phyloP scores from a whole-genome alignment of 192 early-diverging fungal genomes.

The Funneliformis geosporum region DNA sequence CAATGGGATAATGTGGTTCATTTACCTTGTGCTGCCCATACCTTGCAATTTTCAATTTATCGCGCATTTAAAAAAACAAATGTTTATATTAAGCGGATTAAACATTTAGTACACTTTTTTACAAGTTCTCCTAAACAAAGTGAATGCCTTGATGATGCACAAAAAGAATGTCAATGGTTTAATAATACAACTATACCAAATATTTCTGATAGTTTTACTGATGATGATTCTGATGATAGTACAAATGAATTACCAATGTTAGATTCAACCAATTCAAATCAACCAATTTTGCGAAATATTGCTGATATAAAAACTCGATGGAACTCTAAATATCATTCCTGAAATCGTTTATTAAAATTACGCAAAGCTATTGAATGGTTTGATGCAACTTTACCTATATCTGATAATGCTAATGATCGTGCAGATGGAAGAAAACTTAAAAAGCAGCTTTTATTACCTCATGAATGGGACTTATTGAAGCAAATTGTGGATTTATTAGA shows the following conservation, averaged over 20 bases:
- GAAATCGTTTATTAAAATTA: neutral
- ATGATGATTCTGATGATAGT: neutral
- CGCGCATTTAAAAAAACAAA: neutral
- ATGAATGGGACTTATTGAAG: neutral
- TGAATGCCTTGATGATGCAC: neutral
- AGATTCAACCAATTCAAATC: too few relatives aligned
- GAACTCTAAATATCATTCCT: constrained; percentile 12
- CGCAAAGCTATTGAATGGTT: neutral
- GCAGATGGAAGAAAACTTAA: neutral
- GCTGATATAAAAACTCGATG: neutral
- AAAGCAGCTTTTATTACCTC: neutral
- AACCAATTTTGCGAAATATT: neutral
- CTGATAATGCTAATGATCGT: neutral
- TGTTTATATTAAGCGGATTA: neutral
- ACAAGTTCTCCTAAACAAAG: neutral
- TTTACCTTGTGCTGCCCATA: neutral
- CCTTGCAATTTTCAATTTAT: constrained; percentile 5
- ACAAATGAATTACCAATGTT: too few relatives aligned
- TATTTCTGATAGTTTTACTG: neutral
- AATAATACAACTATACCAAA: neutral
- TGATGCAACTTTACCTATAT: neutral
- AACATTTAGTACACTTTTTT: neutral
- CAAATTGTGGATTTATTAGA: neutral
- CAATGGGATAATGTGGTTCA: neutral
- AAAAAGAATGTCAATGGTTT: neutral